Conservation (phyloP, 768 basidiomycete genomes). For the Chlorophyllum brunneum region DNA sequence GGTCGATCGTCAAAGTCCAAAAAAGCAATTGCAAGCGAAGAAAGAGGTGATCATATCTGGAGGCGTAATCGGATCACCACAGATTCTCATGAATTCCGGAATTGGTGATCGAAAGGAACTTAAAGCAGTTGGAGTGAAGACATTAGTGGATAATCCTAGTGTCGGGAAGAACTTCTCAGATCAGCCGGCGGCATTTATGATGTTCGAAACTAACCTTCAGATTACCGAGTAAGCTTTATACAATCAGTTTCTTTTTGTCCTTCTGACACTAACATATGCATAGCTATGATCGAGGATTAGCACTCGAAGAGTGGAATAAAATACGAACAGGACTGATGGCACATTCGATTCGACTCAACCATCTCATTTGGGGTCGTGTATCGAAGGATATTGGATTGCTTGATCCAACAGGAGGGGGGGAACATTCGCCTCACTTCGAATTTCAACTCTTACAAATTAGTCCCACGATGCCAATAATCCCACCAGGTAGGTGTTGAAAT, state of each 20-base stretch:
- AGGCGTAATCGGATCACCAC: conserved; percentile 25
- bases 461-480: background rate
- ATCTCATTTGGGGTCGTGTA: conserved; percentile 13
- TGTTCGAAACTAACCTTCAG: background rate
- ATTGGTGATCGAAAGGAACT: conserved; percentile 19
- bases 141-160: conserved; percentile 15
- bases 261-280: background rate
- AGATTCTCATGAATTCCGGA: conserved; percentile 21
- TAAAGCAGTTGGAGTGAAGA: conserved; percentile 13
- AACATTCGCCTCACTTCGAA: conserved; percentile 5
- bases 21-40: conserved; percentile 16
- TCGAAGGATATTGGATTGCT: background rate
- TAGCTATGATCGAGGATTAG: background rate
- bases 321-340: conserved; percentile 12
- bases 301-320: conserved; percentile 12
- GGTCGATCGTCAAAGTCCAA: conserved; percentile 2
- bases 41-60: conserved; percentile 30
- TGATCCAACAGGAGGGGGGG: conserved; percentile 12
- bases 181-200: conserved; percentile 10
- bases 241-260: no score
- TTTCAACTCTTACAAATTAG: no score
- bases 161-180: conserved; percentile 21
- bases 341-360: background rate
- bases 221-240: conserved; percentile 5
- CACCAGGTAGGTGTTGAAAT: background rate